phyloP scores from a whole-genome alignment of 192 early-diverging fungal genomes.

The Coemansia sp. region DNA sequence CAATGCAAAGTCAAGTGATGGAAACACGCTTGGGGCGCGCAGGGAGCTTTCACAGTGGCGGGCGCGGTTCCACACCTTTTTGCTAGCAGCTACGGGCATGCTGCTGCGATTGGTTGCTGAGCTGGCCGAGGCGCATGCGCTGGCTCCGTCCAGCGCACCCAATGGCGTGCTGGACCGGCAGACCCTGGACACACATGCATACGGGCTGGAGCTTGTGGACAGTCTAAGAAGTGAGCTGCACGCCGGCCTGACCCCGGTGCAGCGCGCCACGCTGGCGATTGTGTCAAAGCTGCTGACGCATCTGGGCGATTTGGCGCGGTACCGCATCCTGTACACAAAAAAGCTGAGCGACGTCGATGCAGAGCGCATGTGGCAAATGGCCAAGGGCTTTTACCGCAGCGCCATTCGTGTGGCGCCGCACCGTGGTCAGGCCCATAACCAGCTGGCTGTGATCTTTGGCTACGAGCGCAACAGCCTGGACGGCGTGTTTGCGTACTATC shows the following conservation, averaged over 20 bases:
- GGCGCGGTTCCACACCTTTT: constrained; percentile 36
- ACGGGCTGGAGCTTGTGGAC: constrained; percentile 36
- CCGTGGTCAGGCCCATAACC: constrained; percentile 50
- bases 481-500: constrained; percentile 39
- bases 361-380: constrained; percentile 29
- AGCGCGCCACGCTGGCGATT: constrained; percentile 33
- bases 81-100: constrained; percentile 35
- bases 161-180: constrained; percentile 33
- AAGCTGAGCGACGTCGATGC: constrained; percentile 19
- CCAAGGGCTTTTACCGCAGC: constrained; percentile 43
- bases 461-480: constrained; percentile 41
- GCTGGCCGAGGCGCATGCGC: constrained; percentile 33
- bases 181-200: constrained; percentile 25
- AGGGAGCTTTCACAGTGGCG: constrained; percentile 34
- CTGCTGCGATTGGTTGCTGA: constrained; percentile 34
- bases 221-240: constrained; percentile 33
- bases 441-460: constrained; percentile 46
- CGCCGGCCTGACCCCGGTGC: constrained; percentile 22
- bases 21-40: constrained; percentile 13
- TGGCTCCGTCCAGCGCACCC: constrained; percentile 15
- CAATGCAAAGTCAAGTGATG: background rate
- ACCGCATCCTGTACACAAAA: constrained; percentile 31
- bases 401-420: constrained; percentile 45
- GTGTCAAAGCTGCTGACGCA: constrained; percentile 33
- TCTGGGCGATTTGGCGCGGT: constrained; percentile 47